phyloP scores from a whole-genome alignment of 768 basidiomycete genomes.

The Collybiopsis luxurians region DNA sequence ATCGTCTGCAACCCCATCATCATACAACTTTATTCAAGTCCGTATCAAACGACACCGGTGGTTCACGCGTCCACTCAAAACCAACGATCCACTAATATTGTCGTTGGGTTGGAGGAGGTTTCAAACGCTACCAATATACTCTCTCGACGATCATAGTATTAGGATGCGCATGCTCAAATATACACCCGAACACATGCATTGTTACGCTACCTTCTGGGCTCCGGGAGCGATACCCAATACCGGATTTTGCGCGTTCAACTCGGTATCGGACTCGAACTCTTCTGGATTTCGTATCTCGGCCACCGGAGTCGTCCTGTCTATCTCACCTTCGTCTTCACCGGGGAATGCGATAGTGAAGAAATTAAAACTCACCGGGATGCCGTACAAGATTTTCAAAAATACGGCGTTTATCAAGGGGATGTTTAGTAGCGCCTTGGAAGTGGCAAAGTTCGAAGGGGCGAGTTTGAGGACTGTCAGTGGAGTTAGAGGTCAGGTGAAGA shows the following conservation, averaged over 20 bases:
- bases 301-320: constrained; percentile 91
- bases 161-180: constrained; percentile 99
- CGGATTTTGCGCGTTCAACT: constrained; percentile 97
- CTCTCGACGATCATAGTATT: constrained; percentile 95
- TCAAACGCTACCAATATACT: constrained; percentile 93
- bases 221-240: constrained; percentile 91
- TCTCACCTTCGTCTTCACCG: constrained; percentile 62
- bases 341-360: constrained; percentile 94
- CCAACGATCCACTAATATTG: constrained; percentile 94
- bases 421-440: constrained; percentile 91
- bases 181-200: constrained; percentile 99
- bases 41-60: constrained; percentile 96
- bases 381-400: constrained; percentile 98
- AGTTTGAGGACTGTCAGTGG: constrained; percentile 94
- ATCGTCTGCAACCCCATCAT: constrained; percentile 45
- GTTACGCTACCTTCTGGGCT: constrained; percentile 96
- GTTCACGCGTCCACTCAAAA: constrained; percentile 90
- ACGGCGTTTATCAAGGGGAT: constrained; percentile 98
- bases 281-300: constrained; percentile 88
- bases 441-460: constrained; percentile 99
- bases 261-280: constrained; percentile 43
- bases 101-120: constrained; percentile 98
- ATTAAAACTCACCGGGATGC: constrained; percentile 91
- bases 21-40: constrained; percentile 89
- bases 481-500: constrained; percentile 95